Evolutionary conservation across 495 filamentous ascomycete genomes (phyloP), one percentile per base, ranked within the genome.

Genomic region (Aspergillus incahuasiensis): DNA sequence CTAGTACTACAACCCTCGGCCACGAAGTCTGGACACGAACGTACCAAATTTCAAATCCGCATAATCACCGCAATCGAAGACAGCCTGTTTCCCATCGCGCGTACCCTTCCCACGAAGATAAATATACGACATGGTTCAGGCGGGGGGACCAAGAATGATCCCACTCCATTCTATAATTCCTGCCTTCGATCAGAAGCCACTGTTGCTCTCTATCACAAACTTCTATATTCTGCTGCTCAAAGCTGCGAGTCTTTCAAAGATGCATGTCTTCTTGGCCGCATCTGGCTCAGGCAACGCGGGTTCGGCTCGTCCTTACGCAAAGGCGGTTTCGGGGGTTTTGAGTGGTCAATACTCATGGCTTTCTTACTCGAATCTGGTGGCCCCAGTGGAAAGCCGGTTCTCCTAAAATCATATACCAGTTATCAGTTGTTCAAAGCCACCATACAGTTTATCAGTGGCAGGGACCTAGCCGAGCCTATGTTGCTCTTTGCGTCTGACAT

Each of bases 381-480:
- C 15, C 77, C 79, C 3, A 86, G 81, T 58, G 89, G 88, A 5
- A 79, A 83, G 48, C 77, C 85, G 3, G 64, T 91, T 20, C 76
- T 98, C 2, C 86, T 90, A 21, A 72, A 83, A 15, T 88, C 89
- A 7, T 88, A 95, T 60, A 95, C 87, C 70, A 88, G 86, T 73
- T 94, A 94, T 42, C 92, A 98, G 68, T 81, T 97, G 54, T 96
- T 98, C 77, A 97, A 95, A 67, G 91, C 87, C 1, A 84, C 84
- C 5, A 63, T 98, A 41, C 91, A 97, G 68, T 95, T 90, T 63
- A 71, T 98, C 16, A 82, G 89, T 8, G 76, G 79, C 6, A 84
- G 77, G 22, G 84, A 96, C 63, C 66, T 97, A 30, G 82, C 76
- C 38, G 83, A 82, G 35, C 84, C 89, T 2, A 70, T 87, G 25